Percentiles rank a stretch among this genome's conserved stretches.
Evolutionary conservation across 306 rosid genomes (phyloP).

Genomic region (Medicago lupulina): DNA sequence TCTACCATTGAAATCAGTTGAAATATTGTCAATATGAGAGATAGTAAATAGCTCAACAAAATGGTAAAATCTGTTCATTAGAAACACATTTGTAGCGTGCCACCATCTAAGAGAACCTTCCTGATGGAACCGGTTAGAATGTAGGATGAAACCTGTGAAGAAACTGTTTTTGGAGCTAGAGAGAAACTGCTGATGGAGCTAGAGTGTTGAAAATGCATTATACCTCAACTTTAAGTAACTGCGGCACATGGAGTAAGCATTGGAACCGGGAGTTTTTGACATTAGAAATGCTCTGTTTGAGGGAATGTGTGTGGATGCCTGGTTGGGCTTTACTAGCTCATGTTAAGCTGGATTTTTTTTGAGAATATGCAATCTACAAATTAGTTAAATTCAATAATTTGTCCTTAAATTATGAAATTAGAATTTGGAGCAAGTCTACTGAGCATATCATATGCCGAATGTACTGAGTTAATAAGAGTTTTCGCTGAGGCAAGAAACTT

Average conservation of each 20-base stretch:
- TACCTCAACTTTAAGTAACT: not conserved
- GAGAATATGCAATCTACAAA: not conserved
- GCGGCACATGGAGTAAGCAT: not conserved
- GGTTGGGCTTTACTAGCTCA: constrained; percentile 14
- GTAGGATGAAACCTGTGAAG: not conserved
- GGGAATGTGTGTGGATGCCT: not conserved
- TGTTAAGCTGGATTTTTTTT: constrained; percentile 20
- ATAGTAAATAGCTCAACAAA: not conserved
- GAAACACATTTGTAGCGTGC: not conserved
- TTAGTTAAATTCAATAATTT: not conserved
- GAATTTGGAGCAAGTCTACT: not conserved
- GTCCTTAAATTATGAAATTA: not conserved
- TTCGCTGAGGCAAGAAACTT: not conserved
- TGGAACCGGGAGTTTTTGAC: not conserved
- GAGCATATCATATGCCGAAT: constrained; percentile 1
- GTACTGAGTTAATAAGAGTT: not conserved
- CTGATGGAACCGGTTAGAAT: not conserved
- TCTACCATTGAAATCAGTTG: constrained; percentile 11
- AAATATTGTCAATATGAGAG: constrained; percentile 11
- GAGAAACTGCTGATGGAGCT: not conserved
- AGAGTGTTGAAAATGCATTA: not conserved
- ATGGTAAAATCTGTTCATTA: constrained; percentile 12
- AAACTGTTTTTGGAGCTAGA: constrained; percentile 5
- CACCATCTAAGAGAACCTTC: not conserved
- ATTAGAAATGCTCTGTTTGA: constrained; percentile 12